phyloP scores from a whole-genome alignment of 2,329 filamentous ascomycete genomes.

The Sporothrix pallida region DNA sequence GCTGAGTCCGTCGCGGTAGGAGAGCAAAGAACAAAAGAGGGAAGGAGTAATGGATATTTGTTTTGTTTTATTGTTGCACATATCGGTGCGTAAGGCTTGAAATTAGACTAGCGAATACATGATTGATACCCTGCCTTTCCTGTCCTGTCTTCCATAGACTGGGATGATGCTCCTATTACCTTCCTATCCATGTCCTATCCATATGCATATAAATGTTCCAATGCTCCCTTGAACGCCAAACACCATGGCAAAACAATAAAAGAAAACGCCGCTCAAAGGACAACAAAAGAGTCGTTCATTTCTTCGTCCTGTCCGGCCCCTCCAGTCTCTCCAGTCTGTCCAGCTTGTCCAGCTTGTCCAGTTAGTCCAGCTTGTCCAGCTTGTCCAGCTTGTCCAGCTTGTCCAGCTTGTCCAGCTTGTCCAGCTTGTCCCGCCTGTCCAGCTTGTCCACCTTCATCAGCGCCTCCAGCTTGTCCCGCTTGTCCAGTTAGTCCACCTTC shows the following conservation, averaged over 20 bases:
- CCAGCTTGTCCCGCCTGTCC: too few relatives aligned
- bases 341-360: too few relatives aligned
- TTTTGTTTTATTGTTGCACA: background rate
- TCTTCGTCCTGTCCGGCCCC: too few relatives aligned
- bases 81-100: background rate
- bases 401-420: too few relatives aligned
- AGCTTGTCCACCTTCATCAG: too few relatives aligned
- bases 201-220: background rate
- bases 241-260: too few relatives aligned
- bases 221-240: background rate
- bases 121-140: conserved; percentile 14
- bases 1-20: conserved; percentile 62
- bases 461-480: too few relatives aligned
- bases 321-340: too few relatives aligned
- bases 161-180: background rate
- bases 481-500: too few relatives aligned
- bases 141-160: background rate
- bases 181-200: background rate
- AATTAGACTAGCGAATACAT: conserved; percentile 15
- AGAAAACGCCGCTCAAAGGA: background rate
- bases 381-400: too few relatives aligned
- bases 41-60: background rate
- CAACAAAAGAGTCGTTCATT: background rate
- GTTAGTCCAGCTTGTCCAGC: too few relatives aligned
- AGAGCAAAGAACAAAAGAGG: background rate